These are phyloP conservation scores for Lactarius vividus DNA, from an alignment of 768 basidiomycete genomes.

Conservation along the genomic window DNA sequence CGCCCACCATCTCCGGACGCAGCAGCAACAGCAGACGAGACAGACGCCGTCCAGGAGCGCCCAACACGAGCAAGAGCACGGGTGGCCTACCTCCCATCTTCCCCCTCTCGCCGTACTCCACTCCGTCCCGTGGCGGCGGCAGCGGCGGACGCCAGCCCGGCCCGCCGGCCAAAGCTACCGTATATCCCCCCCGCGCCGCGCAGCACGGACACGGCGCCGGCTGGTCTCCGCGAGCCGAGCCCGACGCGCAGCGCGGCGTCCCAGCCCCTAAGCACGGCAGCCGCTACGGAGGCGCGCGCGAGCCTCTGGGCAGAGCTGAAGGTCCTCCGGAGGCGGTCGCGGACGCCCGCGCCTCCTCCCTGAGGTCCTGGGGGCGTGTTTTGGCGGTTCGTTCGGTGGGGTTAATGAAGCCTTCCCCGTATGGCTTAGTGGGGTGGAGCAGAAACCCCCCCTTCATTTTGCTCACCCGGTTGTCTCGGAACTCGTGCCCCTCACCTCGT, in stretches of 20 bases:
- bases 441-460: too few species aligned
- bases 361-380: not conserved
- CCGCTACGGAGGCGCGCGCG: conserved; percentile 10
- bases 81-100: not conserved
- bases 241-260: conserved; percentile 35
- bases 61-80: not conserved
- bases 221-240: conserved; percentile 37
- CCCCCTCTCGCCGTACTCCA: not conserved
- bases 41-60: not conserved
- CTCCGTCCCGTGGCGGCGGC: too few species aligned
- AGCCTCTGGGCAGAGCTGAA: conserved; percentile 28
- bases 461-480: not conserved
- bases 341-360: conserved; percentile 14
- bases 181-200: not conserved
- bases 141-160: conserved; percentile 24
- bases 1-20: conserved; percentile 25
- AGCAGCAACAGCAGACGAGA: conserved; percentile 23
- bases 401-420: not conserved
- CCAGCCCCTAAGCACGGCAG: conserved; percentile 18
- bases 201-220: conserved; percentile 31
- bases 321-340: conserved; percentile 21
- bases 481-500: not conserved
- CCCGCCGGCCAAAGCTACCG: conserved; percentile 37
- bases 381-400: too few species aligned
- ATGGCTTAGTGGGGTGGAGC: too few species aligned